Base-by-base conservation (phyloP, 352 stramenopile species). In the Globisporangium solare region DNA sequence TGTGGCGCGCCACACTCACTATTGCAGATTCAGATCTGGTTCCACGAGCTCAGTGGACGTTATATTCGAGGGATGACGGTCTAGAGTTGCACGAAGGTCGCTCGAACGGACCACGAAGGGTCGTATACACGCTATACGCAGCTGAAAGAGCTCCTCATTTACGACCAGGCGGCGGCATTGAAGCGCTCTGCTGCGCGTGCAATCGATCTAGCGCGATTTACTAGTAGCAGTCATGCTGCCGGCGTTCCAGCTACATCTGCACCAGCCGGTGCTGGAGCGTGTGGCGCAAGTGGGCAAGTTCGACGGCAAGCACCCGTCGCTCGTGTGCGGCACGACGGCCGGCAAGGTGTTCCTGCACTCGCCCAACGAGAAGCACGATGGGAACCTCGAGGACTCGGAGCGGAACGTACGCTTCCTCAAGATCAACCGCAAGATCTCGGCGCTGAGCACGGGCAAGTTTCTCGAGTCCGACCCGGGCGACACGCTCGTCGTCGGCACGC, bases 311-410 rank as follows among this genome's bases (percentile, higher is more conserved):
- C 81, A 92, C 48, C 79, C 80, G 21, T 76, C 79, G 35, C 66
- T 97, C 21, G 84, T 85, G 21, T 89, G 78, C 48, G 89, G 77
- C 47, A 97, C 91, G 27, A 94, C 77, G 0, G 86, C 84, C 0
- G 91, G 92, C 47, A 97, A 97, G 63, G 88, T 97, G 7, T 90
- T 97, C 45, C 70, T 98, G 48, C 92, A 98, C 65, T 92, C 76
- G 57, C 84, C 92, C 14, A 88, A 95, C 62, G 81, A 94, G 50
- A 71, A 71, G 40, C 79, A 74, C 17, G 78, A 85, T 18, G 71
- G 64, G 0, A 58, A 67, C 24, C 65, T 68, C 39, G 66, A 68
- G 8, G 76, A 86, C 50, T 56, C 48, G 6, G 72, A 83, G 27
- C 76, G 76, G 32, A 77, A 78, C 50, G 70, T 92, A 46, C 79